These are phyloP conservation scores for Endogone sp. DNA, from an alignment of 192 early-diverging fungal genomes.

Conservation along the genomic window DNA sequence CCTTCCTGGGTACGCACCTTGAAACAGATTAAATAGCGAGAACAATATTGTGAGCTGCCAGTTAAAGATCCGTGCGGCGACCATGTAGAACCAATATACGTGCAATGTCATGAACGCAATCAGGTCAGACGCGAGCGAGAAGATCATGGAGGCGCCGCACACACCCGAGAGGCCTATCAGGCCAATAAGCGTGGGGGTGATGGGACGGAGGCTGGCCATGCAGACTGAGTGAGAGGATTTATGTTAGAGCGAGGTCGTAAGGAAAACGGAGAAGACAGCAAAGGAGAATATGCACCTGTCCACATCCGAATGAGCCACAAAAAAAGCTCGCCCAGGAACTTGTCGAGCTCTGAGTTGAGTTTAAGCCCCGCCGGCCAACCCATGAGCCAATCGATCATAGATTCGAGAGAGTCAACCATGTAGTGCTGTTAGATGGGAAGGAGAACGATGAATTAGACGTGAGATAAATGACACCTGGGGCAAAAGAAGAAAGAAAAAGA, in stretches of 20 bases:
- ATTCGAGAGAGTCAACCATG: constrained; percentile 65
- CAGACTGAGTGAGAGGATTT: constrained; percentile 26
- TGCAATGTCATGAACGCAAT: constrained; percentile 84
- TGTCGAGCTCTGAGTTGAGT: constrained; percentile 85
- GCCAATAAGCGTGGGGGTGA: constrained; percentile 59
- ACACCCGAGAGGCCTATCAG: constrained; percentile 71
- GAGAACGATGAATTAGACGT: too few species aligned
- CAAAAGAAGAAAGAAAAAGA: too few species aligned
- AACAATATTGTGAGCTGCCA: constrained; percentile 86
- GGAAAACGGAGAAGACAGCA: too few species aligned
- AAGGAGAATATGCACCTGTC: too few species aligned
- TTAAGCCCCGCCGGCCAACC: constrained; percentile 95
- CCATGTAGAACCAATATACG: constrained; percentile 93
- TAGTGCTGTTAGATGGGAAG: constrained; percentile 60
- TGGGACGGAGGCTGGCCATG: constrained; percentile 38
- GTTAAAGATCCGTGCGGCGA: constrained; percentile 88
- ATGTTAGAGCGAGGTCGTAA: constrained; percentile 1
- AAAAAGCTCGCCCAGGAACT: constrained; percentile 90
- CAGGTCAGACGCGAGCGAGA: constrained; percentile 82
- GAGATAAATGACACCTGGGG: too few species aligned
- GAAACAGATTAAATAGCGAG: constrained; percentile 90
- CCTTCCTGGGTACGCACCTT: constrained; percentile 59
- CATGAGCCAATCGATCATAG: constrained; percentile 86
- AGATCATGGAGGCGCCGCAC: constrained; percentile 83
- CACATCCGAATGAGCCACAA: constrained; percentile 84